Evolutionary conservation across 2,329 filamentous ascomycete genomes (phyloP), one percentile per base, ranked within the genome.

Genomic region (Penicillium expansum): DNA sequence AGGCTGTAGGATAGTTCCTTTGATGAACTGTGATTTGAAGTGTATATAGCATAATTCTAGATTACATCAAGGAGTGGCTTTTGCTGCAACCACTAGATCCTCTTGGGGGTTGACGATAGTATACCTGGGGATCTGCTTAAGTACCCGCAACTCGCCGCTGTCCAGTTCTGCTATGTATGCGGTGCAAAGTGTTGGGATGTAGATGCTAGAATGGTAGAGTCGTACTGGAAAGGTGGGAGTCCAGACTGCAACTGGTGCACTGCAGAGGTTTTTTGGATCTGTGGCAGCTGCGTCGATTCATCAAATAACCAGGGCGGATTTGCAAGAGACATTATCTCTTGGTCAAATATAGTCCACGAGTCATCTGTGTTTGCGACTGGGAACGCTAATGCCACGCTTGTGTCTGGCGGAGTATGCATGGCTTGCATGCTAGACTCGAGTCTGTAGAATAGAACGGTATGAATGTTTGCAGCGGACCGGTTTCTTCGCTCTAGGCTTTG

Each of bases 341-440:
- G 68, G 32, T 70, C 68, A 27, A 70, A 70, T 32, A 70, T 69
- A 7, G 68, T 67, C 67, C 67, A 70, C 4, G 68, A 65, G 33
- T 66, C 66, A 29, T 69, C 67, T 20, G 59, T 41, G n/a, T 52
- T 58, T 2, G 62, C 54, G 1, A 44, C 59, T 11, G 66, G 62
- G 27, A 70, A 60, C 7, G 60, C 50, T 8, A 67, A 39, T 29
- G 52, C 62, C 4, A 58, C 56, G 24, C 61, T 62, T n/a, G 62
- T 64, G n/a, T 65, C 61, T 7, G 66, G 66, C 0, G 68, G 68
- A 1, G 66, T 69, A 30, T 70, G 65, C 68, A 70, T 70, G 35
- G 62, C 61, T 33, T 70, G 66, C 55, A 70, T 60, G 10, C 59
- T 65, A 14, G 63, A 66, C 41, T 70, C 62, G 8, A 70, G 65